phyloP scores from a whole-genome alignment of 345 rosid species.

The Gossypium australe region DNA sequence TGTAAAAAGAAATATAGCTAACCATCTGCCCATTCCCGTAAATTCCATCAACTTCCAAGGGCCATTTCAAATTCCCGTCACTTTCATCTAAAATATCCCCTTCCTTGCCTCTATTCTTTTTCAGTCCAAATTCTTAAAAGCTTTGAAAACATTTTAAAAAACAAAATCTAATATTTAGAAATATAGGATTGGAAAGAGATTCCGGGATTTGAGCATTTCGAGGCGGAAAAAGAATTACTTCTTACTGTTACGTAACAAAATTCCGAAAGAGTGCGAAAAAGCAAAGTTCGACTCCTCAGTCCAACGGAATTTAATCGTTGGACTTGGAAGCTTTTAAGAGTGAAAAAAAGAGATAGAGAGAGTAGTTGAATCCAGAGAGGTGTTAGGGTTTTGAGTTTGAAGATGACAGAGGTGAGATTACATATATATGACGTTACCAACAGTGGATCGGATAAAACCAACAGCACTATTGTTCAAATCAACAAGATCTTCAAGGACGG shows the following conservation, averaged over 20 bases:
- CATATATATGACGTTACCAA: constrained; percentile 94
- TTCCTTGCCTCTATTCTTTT: neutral
- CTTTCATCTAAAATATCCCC: neutral
- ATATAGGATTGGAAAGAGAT: neutral
- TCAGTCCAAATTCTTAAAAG: neutral
- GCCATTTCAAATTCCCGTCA: neutral
- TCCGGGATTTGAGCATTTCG: constrained; percentile 8
- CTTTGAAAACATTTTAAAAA: neutral
- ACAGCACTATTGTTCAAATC: constrained; percentile 83
- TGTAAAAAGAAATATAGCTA: neutral
- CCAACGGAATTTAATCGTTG: neutral
- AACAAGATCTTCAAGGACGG: constrained; percentile 93
- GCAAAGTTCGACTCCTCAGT: neutral
- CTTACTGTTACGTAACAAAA: neutral
- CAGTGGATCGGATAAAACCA: constrained; percentile 95
- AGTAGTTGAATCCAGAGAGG: neutral
- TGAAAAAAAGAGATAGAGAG: neutral
- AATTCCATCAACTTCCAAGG: neutral
- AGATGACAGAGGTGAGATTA: constrained; percentile 71
- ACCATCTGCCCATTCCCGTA: neutral
- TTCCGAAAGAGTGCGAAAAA: neutral
- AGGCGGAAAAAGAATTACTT: neutral
- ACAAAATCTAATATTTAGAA: neutral
- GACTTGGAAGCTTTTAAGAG: neutral
- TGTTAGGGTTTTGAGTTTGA: constrained; percentile 24